phyloP scores from a whole-genome alignment of 805 yeast genomes.

The Yarrowia yakushimensis region DNA sequence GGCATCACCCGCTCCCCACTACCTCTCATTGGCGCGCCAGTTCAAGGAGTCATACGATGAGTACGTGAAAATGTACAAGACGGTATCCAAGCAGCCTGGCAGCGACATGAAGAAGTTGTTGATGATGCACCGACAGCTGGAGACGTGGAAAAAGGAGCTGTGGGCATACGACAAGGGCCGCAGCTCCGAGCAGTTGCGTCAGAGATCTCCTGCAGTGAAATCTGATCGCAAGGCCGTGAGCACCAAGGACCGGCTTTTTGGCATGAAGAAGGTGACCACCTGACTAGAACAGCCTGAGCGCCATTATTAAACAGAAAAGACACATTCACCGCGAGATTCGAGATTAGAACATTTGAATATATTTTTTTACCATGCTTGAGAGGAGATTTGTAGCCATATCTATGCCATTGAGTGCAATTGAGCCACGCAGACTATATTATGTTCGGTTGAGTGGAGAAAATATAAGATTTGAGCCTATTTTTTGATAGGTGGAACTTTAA shows the following conservation, averaged over 20 bases:
- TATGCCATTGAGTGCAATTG: neutral
- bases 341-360: constrained; percentile 11
- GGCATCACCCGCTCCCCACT: constrained; percentile 15
- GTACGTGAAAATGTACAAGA: constrained; percentile 46
- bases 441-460: neutral
- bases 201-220: constrained; percentile 26
- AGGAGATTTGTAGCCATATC: neutral
- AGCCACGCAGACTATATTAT: neutral
- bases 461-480: neutral
- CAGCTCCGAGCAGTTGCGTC: neutral
- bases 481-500: neutral
- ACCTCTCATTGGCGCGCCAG: constrained; percentile 44
- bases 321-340: neutral
- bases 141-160: constrained; percentile 53
- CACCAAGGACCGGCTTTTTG: constrained; percentile 18
- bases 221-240: constrained; percentile 18
- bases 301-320: neutral
- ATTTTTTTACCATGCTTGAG: neutral
- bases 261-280: constrained; percentile 19
- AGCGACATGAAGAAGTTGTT: constrained; percentile 43
- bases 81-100: constrained; percentile 34
- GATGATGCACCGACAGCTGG: constrained; percentile 50
- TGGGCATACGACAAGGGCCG: constrained; percentile 42
- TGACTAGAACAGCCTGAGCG: too few relatives aligned
- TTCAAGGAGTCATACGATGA: constrained; percentile 50